Evolutionary conservation across 2,329 filamentous ascomycete species (phyloP), one percentile per base, ranked within the genome.

Genomic region (Aspergillus proliferans): DNA sequence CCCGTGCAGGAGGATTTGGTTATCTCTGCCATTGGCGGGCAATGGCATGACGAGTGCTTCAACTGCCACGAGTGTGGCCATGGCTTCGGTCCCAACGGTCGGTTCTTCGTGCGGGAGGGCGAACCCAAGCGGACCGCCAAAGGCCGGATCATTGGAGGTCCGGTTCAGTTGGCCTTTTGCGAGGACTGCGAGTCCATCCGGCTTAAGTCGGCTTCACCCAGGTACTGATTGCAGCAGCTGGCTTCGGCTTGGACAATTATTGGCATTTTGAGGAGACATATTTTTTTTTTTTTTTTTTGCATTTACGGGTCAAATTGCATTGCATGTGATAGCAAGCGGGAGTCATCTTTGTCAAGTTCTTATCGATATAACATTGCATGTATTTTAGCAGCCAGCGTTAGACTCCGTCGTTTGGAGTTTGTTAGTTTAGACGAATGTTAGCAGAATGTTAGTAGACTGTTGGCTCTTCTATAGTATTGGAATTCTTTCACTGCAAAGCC

Each of bases 11-110:
- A 95, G 42, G 86, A 95, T 45, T 83, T 92, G 64, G 94, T 96
- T 51, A 84, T 98, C 18, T 85, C 86, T 64, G 93, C 93, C 0
- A 76, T 98, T 40, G 92, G 89, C 4, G 84, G 83, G 10, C 92
- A 97, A 73, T 98, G 93, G 91, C 93, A 98, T 71, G 85, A 88
- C 48, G 78, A 83, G 51, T 98, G 93, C 69, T 98, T 98, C 72
- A 83, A 85, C 48, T 98, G 93, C 66, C 68, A 82, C 72, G 80
- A 83, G 60, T 85, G 82, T 59, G 75, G 76, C 21, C 75, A 76
- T 26, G 77, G 75, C 0, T 84, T 85, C 57, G 76, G 72, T 4
- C 58, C 76, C 4, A 82, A 85, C 50, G 82, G 82, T 1, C 67
- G 80, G 44, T 85, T 84, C 64, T 85, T 85, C 57, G 71, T 84